These are phyloP conservation scores for Sclerotinia borealis DNA, from an alignment of 2,329 filamentous ascomycete species.

Conservation along the genomic window DNA sequence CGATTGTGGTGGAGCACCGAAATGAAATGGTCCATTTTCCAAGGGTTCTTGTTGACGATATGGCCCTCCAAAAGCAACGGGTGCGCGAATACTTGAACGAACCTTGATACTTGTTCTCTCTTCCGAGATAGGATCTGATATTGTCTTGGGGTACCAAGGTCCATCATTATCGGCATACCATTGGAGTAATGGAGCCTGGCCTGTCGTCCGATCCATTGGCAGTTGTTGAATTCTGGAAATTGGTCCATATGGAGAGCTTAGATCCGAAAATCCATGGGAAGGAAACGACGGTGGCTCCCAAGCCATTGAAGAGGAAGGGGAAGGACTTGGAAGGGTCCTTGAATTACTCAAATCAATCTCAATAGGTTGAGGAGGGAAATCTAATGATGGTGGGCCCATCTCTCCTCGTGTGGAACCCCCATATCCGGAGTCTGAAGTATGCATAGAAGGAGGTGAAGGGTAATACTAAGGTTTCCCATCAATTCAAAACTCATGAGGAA, in stretches of 20 bases:
- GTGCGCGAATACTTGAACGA: constrained; percentile 23
- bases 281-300: constrained; percentile 22
- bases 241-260: constrained; percentile 19
- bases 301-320: constrained; percentile 16
- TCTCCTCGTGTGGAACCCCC: constrained; percentile 21
- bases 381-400: constrained; percentile 26
- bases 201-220: constrained; percentile 20
- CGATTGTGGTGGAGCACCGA: constrained; percentile 27
- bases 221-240: constrained; percentile 20
- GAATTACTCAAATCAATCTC: constrained; percentile 29
- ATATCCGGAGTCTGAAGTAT: constrained; percentile 22
- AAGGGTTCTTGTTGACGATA: constrained; percentile 31
- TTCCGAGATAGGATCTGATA: constrained; percentile 25
- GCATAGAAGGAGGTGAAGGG: constrained; percentile 21
- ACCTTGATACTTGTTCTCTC: constrained; percentile 20
- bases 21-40: constrained; percentile 26
- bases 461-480: constrained; percentile 25
- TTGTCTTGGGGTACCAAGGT: constrained; percentile 39
- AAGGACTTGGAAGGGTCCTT: constrained; percentile 28
- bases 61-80: constrained; percentile 22
- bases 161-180: constrained; percentile 38
- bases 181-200: constrained; percentile 27
- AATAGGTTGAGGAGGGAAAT: constrained; percentile 27
- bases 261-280: constrained; percentile 22
- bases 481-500: constrained; percentile 17